A percentile compares a stretch with the other conserved stretches of the same genome.
Evolutionary conservation across 352 stramenopile species (phyloP).

Genomic region (Hyaloperonospora arabidopsidis): DNA sequence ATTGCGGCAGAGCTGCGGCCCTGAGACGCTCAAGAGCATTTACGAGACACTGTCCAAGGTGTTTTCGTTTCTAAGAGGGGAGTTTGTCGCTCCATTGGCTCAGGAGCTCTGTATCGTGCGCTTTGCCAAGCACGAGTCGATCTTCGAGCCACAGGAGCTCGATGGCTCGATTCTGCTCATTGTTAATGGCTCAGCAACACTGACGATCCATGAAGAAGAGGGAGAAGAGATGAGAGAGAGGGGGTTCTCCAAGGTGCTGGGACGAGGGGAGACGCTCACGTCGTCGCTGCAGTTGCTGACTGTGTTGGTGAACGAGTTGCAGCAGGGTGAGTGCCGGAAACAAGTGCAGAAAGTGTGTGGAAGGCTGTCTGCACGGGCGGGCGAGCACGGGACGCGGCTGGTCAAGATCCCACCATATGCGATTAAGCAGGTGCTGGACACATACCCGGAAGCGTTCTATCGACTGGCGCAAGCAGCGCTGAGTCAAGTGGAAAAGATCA

Average conservation of each 20-base stretch:
- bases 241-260: constrained; percentile 45
- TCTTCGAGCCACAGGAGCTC: constrained; percentile 50
- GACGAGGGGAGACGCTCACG: constrained; percentile 56
- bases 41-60: constrained; percentile 76
- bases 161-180: constrained; percentile 78
- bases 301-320: constrained; percentile 38
- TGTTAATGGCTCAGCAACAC: constrained; percentile 40
- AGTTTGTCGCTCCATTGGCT: constrained; percentile 56
- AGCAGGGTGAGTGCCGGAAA: constrained; percentile 17
- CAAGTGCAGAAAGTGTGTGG: constrained; percentile 48
- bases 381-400: constrained; percentile 43
- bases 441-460: constrained; percentile 66
- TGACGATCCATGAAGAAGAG: constrained; percentile 51
- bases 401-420: constrained; percentile 54
- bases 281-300: constrained; percentile 65
- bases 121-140: constrained; percentile 39
- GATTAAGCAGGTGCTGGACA: constrained; percentile 43
- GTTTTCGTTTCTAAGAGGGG: constrained; percentile 64
- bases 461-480: constrained; percentile 63
- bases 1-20: constrained; percentile 49
- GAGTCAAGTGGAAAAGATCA: constrained; percentile 81
- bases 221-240: constrained; percentile 7
- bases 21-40: constrained; percentile 69
- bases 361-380: constrained; percentile 40
- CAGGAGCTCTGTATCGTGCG: constrained; percentile 51